These are phyloP conservation scores for Phytophthora constricta DNA, from an alignment of 352 stramenopile species.

Conservation along the genomic window DNA sequence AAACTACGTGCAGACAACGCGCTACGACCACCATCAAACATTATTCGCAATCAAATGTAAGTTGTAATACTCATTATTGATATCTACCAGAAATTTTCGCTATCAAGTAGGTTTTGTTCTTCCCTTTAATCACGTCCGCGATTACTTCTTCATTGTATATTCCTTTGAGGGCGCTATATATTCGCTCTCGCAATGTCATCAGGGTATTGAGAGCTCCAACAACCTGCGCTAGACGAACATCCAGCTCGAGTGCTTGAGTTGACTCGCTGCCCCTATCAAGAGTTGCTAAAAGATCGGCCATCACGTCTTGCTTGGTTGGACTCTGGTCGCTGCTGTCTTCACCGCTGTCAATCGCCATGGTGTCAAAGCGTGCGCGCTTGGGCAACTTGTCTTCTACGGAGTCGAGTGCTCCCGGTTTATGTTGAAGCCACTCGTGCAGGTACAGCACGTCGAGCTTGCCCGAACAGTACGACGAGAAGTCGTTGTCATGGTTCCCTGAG, in stretches of 20 bases:
- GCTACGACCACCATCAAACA: not conserved
- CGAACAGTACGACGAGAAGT: slow-evolving; percentile 12
- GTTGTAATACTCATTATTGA: not conserved
- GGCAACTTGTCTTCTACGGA: not conserved
- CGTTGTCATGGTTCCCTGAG: slow-evolving; percentile 5
- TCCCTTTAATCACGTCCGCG: not conserved
- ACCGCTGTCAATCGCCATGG: not conserved
- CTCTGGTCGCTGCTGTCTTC: no score
- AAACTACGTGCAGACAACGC: not conserved
- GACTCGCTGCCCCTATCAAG: no score
- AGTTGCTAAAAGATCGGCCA: not conserved
- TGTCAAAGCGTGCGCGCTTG: slow-evolving; percentile 1
- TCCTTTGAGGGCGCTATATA: not conserved
- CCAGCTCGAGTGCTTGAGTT: no score
- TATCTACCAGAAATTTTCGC: not conserved
- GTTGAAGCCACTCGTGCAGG: slow-evolving; percentile 11
- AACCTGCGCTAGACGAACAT: slow-evolving; percentile 3
- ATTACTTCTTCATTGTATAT: slow-evolving; percentile 1
- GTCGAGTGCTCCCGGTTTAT: not conserved
- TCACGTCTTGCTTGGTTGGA: no score
- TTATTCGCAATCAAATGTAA: not conserved
- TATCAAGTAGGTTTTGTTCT: not conserved
- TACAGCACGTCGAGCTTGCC: slow-evolving; percentile 7
- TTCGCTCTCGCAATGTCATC: not conserved
- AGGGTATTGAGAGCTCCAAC: not conserved